These are phyloP conservation scores for Metschnikowia sp. DNA, from an alignment of 805 yeast genomes.

Conservation along the genomic window DNA sequence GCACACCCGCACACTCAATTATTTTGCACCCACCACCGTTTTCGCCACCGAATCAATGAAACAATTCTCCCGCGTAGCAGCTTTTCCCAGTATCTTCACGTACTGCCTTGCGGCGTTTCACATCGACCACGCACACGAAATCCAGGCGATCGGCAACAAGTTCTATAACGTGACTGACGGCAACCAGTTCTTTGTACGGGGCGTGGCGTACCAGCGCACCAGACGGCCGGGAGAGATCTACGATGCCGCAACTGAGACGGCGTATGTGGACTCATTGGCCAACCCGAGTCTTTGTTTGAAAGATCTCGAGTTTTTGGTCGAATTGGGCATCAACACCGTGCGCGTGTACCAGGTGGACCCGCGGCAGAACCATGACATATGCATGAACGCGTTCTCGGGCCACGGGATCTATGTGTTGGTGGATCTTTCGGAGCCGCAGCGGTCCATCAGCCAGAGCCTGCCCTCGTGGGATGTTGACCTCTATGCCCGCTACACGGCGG, in stretches of 20 bases:
- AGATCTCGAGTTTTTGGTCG: slow-evolving; percentile 72
- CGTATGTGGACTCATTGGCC: slow-evolving; percentile 73
- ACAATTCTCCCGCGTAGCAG: neutral
- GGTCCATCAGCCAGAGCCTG: slow-evolving; percentile 28
- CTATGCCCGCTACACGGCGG: slow-evolving; percentile 28
- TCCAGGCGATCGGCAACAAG: slow-evolving; percentile 68
- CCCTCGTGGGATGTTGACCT: slow-evolving; percentile 37
- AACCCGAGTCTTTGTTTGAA: slow-evolving; percentile 65
- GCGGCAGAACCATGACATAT: slow-evolving; percentile 35
- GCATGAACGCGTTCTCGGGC: slow-evolving; percentile 26
- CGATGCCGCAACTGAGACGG: slow-evolving; percentile 19
- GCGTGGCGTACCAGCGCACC: slow-evolving; percentile 83
- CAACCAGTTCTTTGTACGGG: slow-evolving; percentile 81
- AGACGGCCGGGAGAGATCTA: slow-evolving; percentile 40
- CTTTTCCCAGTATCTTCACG: neutral
- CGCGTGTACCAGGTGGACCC: slow-evolving; percentile 87
- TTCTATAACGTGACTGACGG: slow-evolving; percentile 72
- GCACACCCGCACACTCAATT: neutral
- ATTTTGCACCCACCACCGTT: neutral
- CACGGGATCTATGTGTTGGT: slow-evolving; percentile 36
- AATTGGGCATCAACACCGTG: slow-evolving; percentile 70
- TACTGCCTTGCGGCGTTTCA: slow-evolving; percentile 6
- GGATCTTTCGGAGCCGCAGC: slow-evolving; percentile 35
- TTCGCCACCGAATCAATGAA: neutral
- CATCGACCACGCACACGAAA: slow-evolving; percentile 24